These are phyloP conservation scores for Podaxis mareebaensis DNA, from an alignment of 768 basidiomycete genomes.

Conservation along the genomic window DNA sequence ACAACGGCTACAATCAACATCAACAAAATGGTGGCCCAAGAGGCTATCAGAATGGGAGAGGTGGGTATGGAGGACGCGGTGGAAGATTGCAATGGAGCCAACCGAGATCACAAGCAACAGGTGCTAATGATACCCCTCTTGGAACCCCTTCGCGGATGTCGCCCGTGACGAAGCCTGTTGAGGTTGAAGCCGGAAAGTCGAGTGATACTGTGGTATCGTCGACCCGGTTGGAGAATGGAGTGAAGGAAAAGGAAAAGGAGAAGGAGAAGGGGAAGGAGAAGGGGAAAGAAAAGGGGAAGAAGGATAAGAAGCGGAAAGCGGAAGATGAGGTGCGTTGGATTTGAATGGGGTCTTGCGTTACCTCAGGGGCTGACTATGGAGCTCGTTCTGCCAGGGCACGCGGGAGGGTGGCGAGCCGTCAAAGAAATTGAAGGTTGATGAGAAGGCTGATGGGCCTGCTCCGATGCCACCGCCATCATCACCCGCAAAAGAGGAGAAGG, in stretches of 20 bases:
- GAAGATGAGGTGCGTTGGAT: constrained; percentile 30
- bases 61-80: constrained; percentile 12
- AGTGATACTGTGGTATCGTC: not conserved
- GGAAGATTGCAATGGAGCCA: constrained; percentile 26
- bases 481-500: constrained; percentile 16
- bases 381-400: not conserved
- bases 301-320: constrained; percentile 39
- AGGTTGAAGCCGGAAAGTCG: not conserved
- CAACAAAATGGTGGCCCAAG: not conserved
- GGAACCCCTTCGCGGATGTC: constrained; percentile 55
- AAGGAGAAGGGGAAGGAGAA: constrained; percentile 5
- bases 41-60: not conserved
- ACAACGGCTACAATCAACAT: not conserved
- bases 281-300: constrained; percentile 27
- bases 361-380: not conserved
- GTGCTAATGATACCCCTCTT: constrained; percentile 72
- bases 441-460: constrained; percentile 18
- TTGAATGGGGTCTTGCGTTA: not conserved
- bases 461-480: constrained; percentile 18
- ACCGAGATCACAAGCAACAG: constrained; percentile 39
- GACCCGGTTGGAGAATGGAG: not conserved
- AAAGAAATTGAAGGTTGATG: constrained; percentile 32
- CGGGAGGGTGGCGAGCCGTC: constrained; percentile 17
- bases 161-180: constrained; percentile 25
- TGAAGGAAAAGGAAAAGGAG: constrained; percentile 3